Evolutionary conservation across 768 basidiomycete genomes (phyloP).

Genomic region (Ephemerocybe angulata): DNA sequence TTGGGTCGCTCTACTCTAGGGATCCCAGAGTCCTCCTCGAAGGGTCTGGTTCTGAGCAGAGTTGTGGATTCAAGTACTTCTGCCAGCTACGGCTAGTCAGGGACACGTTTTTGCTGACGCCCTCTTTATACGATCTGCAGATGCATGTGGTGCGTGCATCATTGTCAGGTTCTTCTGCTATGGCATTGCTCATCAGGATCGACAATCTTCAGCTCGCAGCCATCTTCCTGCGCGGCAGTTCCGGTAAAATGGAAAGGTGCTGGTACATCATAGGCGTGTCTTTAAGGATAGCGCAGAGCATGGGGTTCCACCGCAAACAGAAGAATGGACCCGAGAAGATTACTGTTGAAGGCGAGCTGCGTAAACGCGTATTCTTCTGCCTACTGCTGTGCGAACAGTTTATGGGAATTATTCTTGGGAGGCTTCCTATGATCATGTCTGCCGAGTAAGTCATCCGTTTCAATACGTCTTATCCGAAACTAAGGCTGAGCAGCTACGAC

Average conservation of each 20-base stretch:
- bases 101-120: conserved; percentile 51
- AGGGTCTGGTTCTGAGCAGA: conserved; percentile 28
- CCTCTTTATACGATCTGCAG: conserved; percentile 68
- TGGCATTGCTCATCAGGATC: not conserved
- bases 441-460: conserved; percentile 49
- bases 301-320: conserved; percentile 56
- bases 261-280: conserved; percentile 64
- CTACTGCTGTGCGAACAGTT: conserved; percentile 42
- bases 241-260: conserved; percentile 46
- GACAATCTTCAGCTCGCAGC: conserved; percentile 34
- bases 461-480: not conserved
- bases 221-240: conserved; percentile 44
- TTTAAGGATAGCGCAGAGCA: conserved; percentile 64
- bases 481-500: conserved; percentile 49
- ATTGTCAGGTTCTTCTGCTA: not conserved
- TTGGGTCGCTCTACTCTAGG: conserved; percentile 48
- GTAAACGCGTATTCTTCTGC: conserved; percentile 61
- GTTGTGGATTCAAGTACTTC: conserved; percentile 53
- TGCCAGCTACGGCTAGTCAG: conserved; percentile 55
- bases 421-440: conserved; percentile 66
- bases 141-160: conserved; percentile 40
- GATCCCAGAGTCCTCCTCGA: conserved; percentile 48
- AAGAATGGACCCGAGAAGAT: conserved; percentile 20
- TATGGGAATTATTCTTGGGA: conserved; percentile 42
- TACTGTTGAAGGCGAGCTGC: conserved; percentile 58